Base-by-base conservation (phyloP, 306 rosid species). In the Vigna angularis region DNA sequence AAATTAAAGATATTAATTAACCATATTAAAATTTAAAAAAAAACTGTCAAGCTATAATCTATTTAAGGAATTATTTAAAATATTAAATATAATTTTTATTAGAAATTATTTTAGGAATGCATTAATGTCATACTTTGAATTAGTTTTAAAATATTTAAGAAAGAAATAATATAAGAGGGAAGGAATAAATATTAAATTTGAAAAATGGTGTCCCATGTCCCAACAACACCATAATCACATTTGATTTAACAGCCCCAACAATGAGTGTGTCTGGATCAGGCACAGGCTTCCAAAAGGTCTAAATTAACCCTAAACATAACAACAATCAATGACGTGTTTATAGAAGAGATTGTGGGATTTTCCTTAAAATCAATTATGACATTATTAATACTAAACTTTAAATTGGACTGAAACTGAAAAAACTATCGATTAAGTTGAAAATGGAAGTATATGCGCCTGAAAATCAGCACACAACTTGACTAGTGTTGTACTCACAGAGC, bases 231-330 rank as follows among this genome's bases (percentile, higher is more conserved):
- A 9, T 63, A 26, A 42, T 4, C 76, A 48, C 52, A 12, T 6
- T 73, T 52, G 18, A 17, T 47, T 13, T 73, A 51, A 80, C 67
- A 12, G 24, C 2, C 50, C 50, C 72, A 79, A 26, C 65, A 61
- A 57, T 5, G 0, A 7, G 10, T 18, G 28, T 34, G 9, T 24
- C 49, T 3, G 5, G 38, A 62, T 40, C 6, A 53, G 45, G n/a
- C 70, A 69, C 58, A 8, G 49, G n/a, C 70, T 44, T 18, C 42
- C 18, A 58, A 69, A 67, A 67, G 24, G 30, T 48, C 7, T 17
- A 5, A 58, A 57, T 45, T 22, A 48, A 30, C 32, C 32, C 32
- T 30, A 30, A 30, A 30, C 45, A 8, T 9, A 8, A 40, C 45
- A 40, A 1, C 9, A 40, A 40, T 38, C 10, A 38, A 7, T 38